phyloP scores from a whole-genome alignment of 2,329 filamentous ascomycete species.

The Aspergillus ustus region DNA sequence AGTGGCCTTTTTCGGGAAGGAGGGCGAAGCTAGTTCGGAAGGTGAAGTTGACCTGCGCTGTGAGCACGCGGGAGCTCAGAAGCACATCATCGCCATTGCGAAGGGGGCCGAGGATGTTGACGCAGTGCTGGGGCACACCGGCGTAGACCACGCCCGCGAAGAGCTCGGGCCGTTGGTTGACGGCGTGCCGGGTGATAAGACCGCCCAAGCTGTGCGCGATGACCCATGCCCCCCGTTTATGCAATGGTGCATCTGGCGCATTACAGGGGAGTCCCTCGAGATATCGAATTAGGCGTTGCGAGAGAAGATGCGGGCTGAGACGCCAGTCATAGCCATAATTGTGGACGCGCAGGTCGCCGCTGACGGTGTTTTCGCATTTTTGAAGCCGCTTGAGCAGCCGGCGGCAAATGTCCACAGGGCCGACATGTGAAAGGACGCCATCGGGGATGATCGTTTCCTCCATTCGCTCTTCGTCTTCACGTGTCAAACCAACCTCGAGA shows the following conservation, averaged over 20 bases:
- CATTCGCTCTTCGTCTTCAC: conserved; percentile 82
- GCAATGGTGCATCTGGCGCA: conserved; percentile 55
- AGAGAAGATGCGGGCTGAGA: conserved; percentile 77
- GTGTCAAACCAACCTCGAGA: conserved; percentile 80
- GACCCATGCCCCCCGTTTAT: conserved; percentile 73
- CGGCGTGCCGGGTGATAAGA: conserved; percentile 82
- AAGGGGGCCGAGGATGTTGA: conserved; percentile 88
- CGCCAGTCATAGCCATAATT: conserved; percentile 97
- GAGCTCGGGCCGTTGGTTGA: conserved; percentile 82
- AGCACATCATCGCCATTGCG: conserved; percentile 92
- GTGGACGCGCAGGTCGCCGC: conserved; percentile 76
- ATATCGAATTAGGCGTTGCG: conserved; percentile 71
- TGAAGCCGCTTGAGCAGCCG: conserved; percentile 78
- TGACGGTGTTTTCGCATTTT: conserved; percentile 72
- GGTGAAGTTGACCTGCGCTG: conserved; percentile 90
- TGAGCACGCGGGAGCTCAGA: conserved; percentile 85
- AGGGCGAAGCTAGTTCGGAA: conserved; percentile 84
- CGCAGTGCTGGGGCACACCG: conserved; percentile 80
- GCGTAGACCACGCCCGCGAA: conserved; percentile 87
- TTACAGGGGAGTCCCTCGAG: conserved; percentile 78
- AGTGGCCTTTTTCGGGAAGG: conserved; percentile 82
- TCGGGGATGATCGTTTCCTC: conserved; percentile 80
- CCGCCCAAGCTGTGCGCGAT: conserved; percentile 87
- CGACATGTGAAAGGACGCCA: conserved; percentile 89
- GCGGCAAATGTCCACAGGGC: conserved; percentile 86